Evolutionary conservation across 495 filamentous ascomycete species (phyloP).

Genomic region (Friedmanniomyces endolithicus): DNA sequence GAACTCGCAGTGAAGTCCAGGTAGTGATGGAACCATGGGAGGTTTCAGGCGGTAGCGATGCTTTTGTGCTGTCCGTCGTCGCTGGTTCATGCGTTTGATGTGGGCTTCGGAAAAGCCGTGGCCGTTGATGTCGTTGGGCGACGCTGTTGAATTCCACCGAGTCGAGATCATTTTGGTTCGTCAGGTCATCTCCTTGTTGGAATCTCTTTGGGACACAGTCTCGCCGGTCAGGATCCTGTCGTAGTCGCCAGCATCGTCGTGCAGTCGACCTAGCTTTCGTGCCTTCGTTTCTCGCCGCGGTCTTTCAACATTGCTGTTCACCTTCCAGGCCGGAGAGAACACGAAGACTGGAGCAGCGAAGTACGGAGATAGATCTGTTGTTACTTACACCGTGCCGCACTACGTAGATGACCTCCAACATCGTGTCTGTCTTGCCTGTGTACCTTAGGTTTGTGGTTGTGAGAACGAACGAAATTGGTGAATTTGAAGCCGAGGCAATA

Average conservation of each 20-base stretch:
- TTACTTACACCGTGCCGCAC: conserved; percentile 70
- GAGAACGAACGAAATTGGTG: neutral
- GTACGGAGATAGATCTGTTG: neutral
- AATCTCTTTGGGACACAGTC: no score
- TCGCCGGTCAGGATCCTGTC: neutral
- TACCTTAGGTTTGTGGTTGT: neutral
- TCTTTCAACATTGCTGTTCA: neutral
- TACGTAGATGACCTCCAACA: conserved; percentile 71
- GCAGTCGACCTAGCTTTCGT: neutral
- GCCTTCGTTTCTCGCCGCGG: neutral
- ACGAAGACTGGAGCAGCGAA: neutral
- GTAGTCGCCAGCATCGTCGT: neutral
- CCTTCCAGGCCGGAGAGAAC: neutral
- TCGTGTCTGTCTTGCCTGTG: conserved; percentile 11
- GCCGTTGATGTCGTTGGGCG: no score
- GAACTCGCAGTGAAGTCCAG: neutral
- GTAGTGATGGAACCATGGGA: neutral
- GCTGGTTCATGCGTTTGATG: no score
- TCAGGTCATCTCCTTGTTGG: no score
- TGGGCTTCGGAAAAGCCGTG: no score
- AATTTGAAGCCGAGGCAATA: neutral
- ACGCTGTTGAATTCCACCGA: no score
- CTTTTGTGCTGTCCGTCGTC: no score
- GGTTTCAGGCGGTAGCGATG: no score
- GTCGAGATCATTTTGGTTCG: no score